Conservation (phyloP, 2,329 filamentous ascomycete species). For the Dothistroma septosporum region DNA sequence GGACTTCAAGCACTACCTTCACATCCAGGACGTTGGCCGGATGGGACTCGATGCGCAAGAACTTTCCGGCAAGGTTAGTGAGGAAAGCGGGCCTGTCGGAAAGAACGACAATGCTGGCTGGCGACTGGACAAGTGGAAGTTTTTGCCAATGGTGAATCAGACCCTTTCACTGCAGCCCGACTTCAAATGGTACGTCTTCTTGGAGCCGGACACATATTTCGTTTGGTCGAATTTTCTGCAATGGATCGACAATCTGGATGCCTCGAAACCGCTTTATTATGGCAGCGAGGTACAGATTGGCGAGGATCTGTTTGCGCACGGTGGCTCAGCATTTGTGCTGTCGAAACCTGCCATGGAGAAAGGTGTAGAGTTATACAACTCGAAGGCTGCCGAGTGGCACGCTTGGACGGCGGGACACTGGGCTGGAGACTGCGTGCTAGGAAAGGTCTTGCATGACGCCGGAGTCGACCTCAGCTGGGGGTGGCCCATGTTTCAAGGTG, state of each 20-base stretch:
- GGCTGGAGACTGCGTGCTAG: constrained; percentile 52
- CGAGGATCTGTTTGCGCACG: constrained; percentile 39
- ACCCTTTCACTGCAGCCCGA: constrained; percentile 39
- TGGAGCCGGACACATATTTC: constrained; percentile 57
- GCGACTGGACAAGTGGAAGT: constrained; percentile 51
- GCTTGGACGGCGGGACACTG: constrained; percentile 46
- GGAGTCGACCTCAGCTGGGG: constrained; percentile 42
- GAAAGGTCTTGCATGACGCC: constrained; percentile 43
- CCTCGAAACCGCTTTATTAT: constrained; percentile 48
- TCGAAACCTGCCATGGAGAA: constrained; percentile 39
- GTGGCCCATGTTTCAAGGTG: constrained; percentile 44
- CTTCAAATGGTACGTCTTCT: constrained; percentile 57
- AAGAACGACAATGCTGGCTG: constrained; percentile 33
- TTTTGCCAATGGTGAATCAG: constrained; percentile 42
- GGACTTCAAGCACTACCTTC: constrained; percentile 38
- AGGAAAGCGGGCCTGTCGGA: constrained; percentile 23
- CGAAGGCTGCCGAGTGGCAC: constrained; percentile 41
- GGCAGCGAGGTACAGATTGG: constrained; percentile 52
- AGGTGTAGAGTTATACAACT: constrained; percentile 37
- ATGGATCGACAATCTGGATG: constrained; percentile 52
- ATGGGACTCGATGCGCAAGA: constrained; percentile 31
- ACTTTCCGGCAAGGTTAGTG: constrained; percentile 23
- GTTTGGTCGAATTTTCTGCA: constrained; percentile 51
- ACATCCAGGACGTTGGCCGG: constrained; percentile 32
- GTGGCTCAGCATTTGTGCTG: constrained; percentile 42